Conservation (phyloP, 2,329 filamentous ascomycete species). For the Aphanoascus verrucosus region DNA sequence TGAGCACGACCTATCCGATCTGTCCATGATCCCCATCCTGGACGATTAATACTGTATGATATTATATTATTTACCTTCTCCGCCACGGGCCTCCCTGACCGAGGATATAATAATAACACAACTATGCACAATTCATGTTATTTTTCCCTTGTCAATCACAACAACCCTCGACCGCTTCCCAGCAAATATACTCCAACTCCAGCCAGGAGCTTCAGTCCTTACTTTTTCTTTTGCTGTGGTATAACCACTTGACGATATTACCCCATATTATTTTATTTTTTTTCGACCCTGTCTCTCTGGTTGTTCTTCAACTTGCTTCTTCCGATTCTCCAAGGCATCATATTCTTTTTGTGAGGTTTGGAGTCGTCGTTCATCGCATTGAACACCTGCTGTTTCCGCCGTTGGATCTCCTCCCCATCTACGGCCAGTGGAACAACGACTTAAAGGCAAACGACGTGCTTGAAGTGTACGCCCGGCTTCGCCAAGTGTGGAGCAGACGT, state of each 20-base stretch:
- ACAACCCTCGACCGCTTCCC: constrained; percentile 1
- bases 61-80: neutral
- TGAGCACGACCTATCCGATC: constrained; percentile 9
- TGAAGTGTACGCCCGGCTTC: neutral
- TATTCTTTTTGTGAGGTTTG: neutral
- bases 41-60: constrained; percentile 4
- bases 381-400: constrained; percentile 3
- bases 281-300: neutral
- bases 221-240: neutral
- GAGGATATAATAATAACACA: constrained; percentile 16
- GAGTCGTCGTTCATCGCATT: neutral
- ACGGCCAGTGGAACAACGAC: neutral
- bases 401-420: neutral
- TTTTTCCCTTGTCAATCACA: constrained; percentile 12
- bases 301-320: neutral
- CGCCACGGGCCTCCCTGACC: constrained; percentile 10
- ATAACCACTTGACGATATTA: constrained; percentile 3
- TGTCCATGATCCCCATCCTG: constrained; percentile 8
- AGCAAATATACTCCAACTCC: constrained; percentile 2
- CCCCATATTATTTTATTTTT: constrained; percentile 11
- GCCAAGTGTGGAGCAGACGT: neutral
- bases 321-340: neutral
- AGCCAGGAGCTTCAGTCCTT: neutral
- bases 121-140: constrained; percentile 13
- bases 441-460: neutral